Evolutionary conservation across 2,329 filamentous ascomycete species (phyloP), one percentile per base, ranked within the genome.

Genomic region (Fusarium mangiferae): DNA sequence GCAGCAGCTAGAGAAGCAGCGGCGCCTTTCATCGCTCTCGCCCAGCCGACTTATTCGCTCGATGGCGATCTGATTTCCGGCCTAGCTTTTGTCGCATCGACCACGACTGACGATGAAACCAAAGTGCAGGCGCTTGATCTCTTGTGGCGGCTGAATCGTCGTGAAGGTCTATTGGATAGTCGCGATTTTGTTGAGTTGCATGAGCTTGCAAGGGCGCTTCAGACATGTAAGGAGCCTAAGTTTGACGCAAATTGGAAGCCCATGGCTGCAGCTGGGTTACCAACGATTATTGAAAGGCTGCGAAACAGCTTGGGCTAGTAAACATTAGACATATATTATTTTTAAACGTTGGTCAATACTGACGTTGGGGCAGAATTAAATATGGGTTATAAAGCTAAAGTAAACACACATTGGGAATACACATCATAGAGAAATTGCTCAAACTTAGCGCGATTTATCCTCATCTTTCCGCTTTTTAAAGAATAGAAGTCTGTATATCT

Each of bases 131-230:
- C 33, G 11, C 33, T 46, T 7, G 51, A 56, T 26, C 18, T 57
- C 7, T 17, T 57, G 17, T 45, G 39, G 33, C 15, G 20, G 3
- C 9, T 62, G 13, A 57, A 62, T n/a, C 33, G 59, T 1, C 59
- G 51, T 2, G 41, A 57, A 30, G 41, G 49, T 5, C 22, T 62
- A 1, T 6, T 62, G 6, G 59, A 62, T 14, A 62, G 51, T 39
- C 26, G 22, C 30, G 51, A 57, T 35, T 22, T 57, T 18, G 59
- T 62, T 8, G 51, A 62, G 13, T 26, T 62, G 41, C 41, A 57
- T 33, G 41, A 57, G 22, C 51, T 57, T 9, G 24, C 41, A 1
- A 38, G 41, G 13, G 39, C 51, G 6, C 39, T 57, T 17, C 17
- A 36, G n/a, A 28, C 18, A 1, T 33, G 20, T 18, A 22, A 20